Evolutionary conservation across 2,329 filamentous ascomycete species (phyloP).

Genomic region (Epichloe scottii): DNA sequence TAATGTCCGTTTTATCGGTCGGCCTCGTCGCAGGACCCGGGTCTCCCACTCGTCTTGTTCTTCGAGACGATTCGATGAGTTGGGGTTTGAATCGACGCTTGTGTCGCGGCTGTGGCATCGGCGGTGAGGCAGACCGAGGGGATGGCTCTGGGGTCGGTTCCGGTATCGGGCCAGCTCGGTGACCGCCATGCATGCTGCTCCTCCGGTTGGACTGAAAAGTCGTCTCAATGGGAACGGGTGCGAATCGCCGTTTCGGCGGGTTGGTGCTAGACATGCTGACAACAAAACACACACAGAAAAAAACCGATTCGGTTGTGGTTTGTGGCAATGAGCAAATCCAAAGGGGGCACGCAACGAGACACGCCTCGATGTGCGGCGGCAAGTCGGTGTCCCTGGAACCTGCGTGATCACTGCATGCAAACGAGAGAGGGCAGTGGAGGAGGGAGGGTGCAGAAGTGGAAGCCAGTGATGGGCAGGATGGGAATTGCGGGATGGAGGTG

Average conservation of each 20-base stretch:
- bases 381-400: neutral
- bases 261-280: conserved; percentile 25
- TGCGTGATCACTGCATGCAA: conserved; percentile 1
- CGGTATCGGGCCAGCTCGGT: conserved; percentile 35
- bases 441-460: neutral
- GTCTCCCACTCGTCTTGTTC: conserved; percentile 56
- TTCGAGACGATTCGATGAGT: conserved; percentile 66
- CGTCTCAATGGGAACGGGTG: conserved; percentile 60
- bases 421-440: neutral
- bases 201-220: conserved; percentile 47
- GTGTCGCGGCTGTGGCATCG: conserved; percentile 26
- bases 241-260: conserved; percentile 45
- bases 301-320: neutral
- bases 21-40: conserved; percentile 47
- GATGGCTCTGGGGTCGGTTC: conserved; percentile 44
- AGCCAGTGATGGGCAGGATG: neutral
- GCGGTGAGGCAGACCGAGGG: conserved; percentile 35
- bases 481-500: neutral
- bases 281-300: no score
- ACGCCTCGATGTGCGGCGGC: conserved; percentile 1
- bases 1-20: conserved; percentile 61
- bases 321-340: neutral
- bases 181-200: neutral
- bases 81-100: conserved; percentile 58
- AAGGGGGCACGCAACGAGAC: neutral